Percentiles rank a stretch among this genome's conserved stretches.
Conservation (phyloP, 2,329 filamentous ascomycete genomes). For the Fusarium algeriense region DNA sequence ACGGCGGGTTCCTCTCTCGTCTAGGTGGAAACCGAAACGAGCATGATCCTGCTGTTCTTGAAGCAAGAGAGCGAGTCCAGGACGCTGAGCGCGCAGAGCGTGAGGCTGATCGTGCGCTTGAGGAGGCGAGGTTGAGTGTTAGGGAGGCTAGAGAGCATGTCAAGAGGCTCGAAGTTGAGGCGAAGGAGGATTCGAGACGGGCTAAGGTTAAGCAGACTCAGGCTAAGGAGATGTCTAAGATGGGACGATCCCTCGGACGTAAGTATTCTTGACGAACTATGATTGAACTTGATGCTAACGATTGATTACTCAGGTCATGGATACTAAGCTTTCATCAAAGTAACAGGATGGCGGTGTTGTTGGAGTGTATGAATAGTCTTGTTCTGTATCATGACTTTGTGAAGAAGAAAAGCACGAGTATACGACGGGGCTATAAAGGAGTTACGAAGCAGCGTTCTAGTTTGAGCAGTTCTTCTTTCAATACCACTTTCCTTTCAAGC, state of each 20-base stretch:
- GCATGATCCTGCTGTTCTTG: constrained; percentile 72
- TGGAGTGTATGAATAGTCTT: constrained; percentile 1
- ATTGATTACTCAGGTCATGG: constrained; percentile 7
- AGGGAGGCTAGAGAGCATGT: constrained; percentile 74
- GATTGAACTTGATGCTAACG: neutral
- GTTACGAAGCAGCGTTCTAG: constrained; percentile 1
- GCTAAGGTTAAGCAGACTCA: constrained; percentile 78
- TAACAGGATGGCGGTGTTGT: neutral
- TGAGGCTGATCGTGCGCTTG: constrained; percentile 73
- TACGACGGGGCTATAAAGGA: neutral
- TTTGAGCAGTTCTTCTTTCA: constrained; percentile 8
- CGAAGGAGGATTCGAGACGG: constrained; percentile 71
- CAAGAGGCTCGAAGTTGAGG: constrained; percentile 72
- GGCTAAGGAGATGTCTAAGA: constrained; percentile 74
- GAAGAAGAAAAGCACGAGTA: constrained; percentile 18
- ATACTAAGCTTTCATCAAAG: neutral
- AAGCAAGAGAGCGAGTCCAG: constrained; percentile 72
- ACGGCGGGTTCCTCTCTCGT: constrained; percentile 56
- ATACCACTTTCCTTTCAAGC: constrained; percentile 6
- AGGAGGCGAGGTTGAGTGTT: constrained; percentile 68
- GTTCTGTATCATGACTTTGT: constrained; percentile 22
- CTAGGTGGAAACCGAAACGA: constrained; percentile 58
- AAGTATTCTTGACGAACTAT: constrained; percentile 51
- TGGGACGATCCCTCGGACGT: constrained; percentile 77
- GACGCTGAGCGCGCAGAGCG: constrained; percentile 72